Base-by-base conservation (phyloP, 495 filamentous ascomycete species). In the Elaphomyces granulatus region DNA sequence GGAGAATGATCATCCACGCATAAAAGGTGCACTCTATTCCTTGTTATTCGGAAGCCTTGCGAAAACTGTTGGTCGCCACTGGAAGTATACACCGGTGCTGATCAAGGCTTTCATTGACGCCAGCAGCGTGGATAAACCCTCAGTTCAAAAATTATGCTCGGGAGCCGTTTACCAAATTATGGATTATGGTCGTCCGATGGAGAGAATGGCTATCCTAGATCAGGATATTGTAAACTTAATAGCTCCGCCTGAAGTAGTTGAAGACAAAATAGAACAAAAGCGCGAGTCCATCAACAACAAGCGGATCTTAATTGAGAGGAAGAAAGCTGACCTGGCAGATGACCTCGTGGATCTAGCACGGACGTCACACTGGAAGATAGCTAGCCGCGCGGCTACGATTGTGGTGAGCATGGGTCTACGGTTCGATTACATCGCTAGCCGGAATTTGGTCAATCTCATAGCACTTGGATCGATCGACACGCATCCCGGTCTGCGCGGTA, bases 331-430 rank as follows among this genome's bases (percentile, higher is more conserved):
- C 3, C 62, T 96, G 12, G 83, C 87, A 0, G 61, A 80, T 41
- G 83, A 94, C 49, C 70, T 99, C 30, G 78, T 87, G 2, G 75
- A 83, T 30, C 56, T 85, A 38, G 80, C 83, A 0, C 74, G 75
- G 41, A 70, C 73, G 16, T 82, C 84, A 0, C 92, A 96, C 53
- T 99, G 90, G 90, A 96, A 93, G 68, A 83, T 93, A 45, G 88
- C 87, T 8, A 84, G 76, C 42, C 70, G 90, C 19, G 87, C 85
- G 32, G 83, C 81, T 10, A 81, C 87, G 16, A 87, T 96, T 46
- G 80, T 93, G 12, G 73, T 87, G 43, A 87, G 87, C 41, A 72
- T 93, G 46, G 86, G 83, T 37, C 70, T 94, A 32, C 77, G 92
- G 32, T 94, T 94, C 47, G 82, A 94, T 43, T 80, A 75, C 15